phyloP scores from a whole-genome alignment of 345 rosid species.

The Arabidopsis suecica region DNA sequence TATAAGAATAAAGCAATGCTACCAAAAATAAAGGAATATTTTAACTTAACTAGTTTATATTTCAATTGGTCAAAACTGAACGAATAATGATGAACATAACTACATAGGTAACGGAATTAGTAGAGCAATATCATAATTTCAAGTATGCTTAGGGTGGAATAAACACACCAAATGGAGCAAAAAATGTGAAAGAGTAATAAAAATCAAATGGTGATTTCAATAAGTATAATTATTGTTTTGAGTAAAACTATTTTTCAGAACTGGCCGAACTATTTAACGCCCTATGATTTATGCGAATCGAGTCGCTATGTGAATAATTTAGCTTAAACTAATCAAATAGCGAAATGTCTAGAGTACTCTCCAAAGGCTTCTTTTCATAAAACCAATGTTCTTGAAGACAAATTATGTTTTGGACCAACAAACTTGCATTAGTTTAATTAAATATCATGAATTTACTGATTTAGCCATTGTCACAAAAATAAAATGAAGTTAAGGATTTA shows the following conservation, averaged over 20 bases:
- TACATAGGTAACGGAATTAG: neutral
- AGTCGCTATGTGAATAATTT: neutral
- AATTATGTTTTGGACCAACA: slow-evolving; percentile 3
- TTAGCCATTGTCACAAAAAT: neutral
- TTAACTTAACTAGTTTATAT: neutral
- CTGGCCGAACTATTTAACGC: neutral
- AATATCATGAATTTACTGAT: slow-evolving; percentile 1
- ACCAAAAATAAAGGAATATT: neutral
- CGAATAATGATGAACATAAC: slow-evolving; percentile 3
- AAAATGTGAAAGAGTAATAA: neutral
- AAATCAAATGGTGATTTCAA: neutral
- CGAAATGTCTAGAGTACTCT: neutral
- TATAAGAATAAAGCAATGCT: slow-evolving; percentile 11
- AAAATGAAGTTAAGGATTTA: neutral
- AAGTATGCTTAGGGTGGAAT: neutral
- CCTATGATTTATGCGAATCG: neutral
- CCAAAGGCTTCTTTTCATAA: neutral
- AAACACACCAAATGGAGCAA: neutral
- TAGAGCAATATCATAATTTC: neutral
- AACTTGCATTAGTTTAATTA: neutral
- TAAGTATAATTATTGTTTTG: neutral
- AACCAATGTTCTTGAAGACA: slow-evolving; percentile 7
- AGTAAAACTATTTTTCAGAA: neutral
- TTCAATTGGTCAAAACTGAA: neutral
- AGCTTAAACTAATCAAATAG: neutral